Evolutionary conservation across 2,329 filamentous ascomycete species (phyloP).

Genomic region (Claviceps sp.): DNA sequence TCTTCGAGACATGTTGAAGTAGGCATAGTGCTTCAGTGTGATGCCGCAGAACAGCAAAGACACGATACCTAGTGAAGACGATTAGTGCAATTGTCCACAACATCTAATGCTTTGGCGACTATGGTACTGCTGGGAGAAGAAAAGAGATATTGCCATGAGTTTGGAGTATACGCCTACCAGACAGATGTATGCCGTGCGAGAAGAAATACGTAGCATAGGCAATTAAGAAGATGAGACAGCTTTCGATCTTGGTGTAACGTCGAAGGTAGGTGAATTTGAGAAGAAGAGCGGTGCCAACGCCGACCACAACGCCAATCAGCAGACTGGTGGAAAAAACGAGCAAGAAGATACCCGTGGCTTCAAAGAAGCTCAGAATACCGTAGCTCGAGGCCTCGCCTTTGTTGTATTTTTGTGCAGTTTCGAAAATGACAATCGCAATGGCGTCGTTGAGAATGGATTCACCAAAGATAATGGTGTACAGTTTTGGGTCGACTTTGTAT

Average conservation of each 20-base stretch:
- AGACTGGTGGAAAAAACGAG: slow-evolving; percentile 91
- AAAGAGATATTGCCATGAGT: neutral
- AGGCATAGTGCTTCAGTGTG: slow-evolving; percentile 95
- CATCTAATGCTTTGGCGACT: too few species aligned
- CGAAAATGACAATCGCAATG: slow-evolving; percentile 95
- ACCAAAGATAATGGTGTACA: slow-evolving; percentile 97
- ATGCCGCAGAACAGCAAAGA: slow-evolving; percentile 96
- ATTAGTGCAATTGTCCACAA: neutral
- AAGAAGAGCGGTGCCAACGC: slow-evolving; percentile 72
- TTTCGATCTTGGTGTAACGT: slow-evolving; percentile 91
- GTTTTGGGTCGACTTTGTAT: slow-evolving; percentile 96
- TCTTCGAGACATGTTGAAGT: slow-evolving; percentile 98
- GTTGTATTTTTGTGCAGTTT: slow-evolving; percentile 89
- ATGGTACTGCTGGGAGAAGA: neutral
- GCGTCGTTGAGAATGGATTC: slow-evolving; percentile 97
- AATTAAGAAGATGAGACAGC: slow-evolving; percentile 83
- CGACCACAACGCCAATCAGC: slow-evolving; percentile 76
- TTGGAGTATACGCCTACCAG: slow-evolving; percentile 46
- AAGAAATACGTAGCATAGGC: slow-evolving; percentile 97
- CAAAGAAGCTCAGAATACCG: slow-evolving; percentile 71
- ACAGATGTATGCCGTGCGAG: slow-evolving; percentile 89
- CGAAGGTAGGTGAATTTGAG: slow-evolving; percentile 93
- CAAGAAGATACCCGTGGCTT: slow-evolving; percentile 88
- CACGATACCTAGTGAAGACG: slow-evolving; percentile 58
- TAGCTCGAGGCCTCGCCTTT: slow-evolving; percentile 58